These are phyloP conservation scores for Phanerodontia chrysosporium DNA, from an alignment of 768 basidiomycete genomes.

Conservation along the genomic window DNA sequence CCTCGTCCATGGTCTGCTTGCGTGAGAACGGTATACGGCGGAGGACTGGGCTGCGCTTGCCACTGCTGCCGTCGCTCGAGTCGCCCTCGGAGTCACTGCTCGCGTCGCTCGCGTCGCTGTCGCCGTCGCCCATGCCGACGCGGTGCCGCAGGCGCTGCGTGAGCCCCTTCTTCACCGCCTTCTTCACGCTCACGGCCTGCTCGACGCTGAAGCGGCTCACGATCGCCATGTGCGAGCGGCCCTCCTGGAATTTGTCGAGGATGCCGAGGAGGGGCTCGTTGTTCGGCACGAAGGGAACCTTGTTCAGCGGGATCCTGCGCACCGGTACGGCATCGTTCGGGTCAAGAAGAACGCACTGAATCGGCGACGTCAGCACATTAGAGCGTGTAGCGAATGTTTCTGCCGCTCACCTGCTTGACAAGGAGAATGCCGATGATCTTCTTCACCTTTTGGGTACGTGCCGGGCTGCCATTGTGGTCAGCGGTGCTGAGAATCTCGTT, in stretches of 20 bases:
- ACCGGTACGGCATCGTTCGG: conserved; percentile 85
- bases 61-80: neutral
- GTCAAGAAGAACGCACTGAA: conserved; percentile 72
- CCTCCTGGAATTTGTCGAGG: conserved; percentile 86
- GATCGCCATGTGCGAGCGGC: conserved; percentile 88
- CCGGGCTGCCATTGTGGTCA: conserved; percentile 9
- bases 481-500: neutral
- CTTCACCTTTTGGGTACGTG: conserved; percentile 52
- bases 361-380: neutral
- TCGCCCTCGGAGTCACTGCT: conserved; percentile 6
- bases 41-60: conserved; percentile 3
- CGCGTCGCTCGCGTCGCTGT: conserved; percentile 31
- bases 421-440: conserved; percentile 84
- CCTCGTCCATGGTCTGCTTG: conserved; percentile 12
- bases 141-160: conserved; percentile 73
- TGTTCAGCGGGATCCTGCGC: conserved; percentile 80
- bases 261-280: conserved; percentile 84
- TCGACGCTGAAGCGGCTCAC: conserved; percentile 42
- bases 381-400: too few species aligned
- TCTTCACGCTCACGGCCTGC: conserved; percentile 72
- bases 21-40: conserved; percentile 10
- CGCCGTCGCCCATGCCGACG: conserved; percentile 60
- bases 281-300: conserved; percentile 80
- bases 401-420: conserved; percentile 61
- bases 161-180: conserved; percentile 75